Evolutionary conservation across 169 alveolate species (phyloP).

Genomic region (Plasmodium malariae): DNA sequence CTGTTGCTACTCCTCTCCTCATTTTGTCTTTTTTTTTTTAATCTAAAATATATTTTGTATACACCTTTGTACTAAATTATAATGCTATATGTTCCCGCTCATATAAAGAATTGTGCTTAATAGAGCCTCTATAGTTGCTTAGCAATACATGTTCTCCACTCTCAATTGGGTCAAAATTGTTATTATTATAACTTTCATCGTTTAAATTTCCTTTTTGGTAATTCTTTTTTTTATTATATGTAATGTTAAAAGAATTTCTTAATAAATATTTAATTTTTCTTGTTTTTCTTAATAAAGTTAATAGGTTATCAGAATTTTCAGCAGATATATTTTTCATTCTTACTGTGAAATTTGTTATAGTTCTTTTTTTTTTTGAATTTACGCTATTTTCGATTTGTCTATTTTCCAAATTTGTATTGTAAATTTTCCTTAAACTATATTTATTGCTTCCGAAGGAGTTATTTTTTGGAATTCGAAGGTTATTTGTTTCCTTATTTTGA

Average conservation of each 20-base stretch:
- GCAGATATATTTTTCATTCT: constrained; percentile 23
- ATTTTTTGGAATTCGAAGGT: neutral
- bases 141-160: constrained; percentile 10
- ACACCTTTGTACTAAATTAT: neutral
- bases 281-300: constrained; percentile 45
- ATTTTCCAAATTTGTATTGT: constrained; percentile 4
- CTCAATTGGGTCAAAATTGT: neutral
- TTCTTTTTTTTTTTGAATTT: constrained; percentile 28
- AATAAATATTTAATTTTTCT: constrained; percentile 42
- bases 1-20: neutral
- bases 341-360: constrained; percentile 34
- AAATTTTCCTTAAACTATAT: constrained; percentile 12
- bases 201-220: constrained; percentile 21
- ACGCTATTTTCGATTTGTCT: constrained; percentile 9
- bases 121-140: neutral
- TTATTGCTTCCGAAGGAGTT: constrained; percentile 6
- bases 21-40: constrained; percentile 1
- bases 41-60: neutral
- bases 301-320: constrained; percentile 34
- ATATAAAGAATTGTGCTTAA: neutral
- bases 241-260: constrained; percentile 27
- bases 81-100: neutral
- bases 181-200: neutral
- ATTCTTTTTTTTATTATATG: constrained; percentile 6
- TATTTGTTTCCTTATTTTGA: constrained; percentile 6